phyloP scores from a whole-genome alignment of 441 rosid genomes.

The Melastoma candidum region DNA sequence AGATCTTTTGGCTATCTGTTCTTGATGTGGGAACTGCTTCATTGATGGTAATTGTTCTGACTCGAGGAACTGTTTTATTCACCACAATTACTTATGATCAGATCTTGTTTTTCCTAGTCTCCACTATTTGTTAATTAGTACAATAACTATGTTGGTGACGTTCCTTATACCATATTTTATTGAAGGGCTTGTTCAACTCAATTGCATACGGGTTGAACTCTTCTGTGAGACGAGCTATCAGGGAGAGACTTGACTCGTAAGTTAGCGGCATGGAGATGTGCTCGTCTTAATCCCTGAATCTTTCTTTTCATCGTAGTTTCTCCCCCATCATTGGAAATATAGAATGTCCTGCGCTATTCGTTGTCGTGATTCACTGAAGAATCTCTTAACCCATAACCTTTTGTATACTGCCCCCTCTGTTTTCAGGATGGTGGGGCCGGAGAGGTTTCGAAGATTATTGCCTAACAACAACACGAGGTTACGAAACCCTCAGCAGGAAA shows the following conservation, averaged over 20 bases:
- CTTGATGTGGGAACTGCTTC: conserved; percentile 92
- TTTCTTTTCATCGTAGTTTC: too few relatives aligned
- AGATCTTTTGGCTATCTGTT: conserved; percentile 90
- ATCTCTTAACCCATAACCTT: background rate
- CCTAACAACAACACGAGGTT: conserved; percentile 30
- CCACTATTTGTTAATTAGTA: background rate
- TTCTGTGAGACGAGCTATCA: conserved; percentile 75
- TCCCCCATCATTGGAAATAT: too few relatives aligned
- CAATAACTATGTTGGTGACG: background rate
- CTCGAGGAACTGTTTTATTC: background rate
- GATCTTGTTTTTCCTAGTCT: background rate
- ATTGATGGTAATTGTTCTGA: conserved; percentile 52
- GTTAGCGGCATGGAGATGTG: conserved; percentile 9
- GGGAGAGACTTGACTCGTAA: conserved; percentile 81
- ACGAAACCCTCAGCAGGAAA: conserved; percentile 49
- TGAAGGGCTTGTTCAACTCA: conserved; percentile 85
- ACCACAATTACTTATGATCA: background rate
- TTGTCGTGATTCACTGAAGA: too few relatives aligned
- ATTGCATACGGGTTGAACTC: conserved; percentile 90
- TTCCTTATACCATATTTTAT: background rate
- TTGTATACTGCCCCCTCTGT: conserved; percentile 9
- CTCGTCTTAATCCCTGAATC: background rate
- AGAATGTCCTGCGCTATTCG: too few relatives aligned
- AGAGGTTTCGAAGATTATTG: conserved; percentile 51
- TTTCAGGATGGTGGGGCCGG: conserved; percentile 57